Evolutionary conservation across 306 rosid species (phyloP), one percentile per base, ranked within the genome.

Genomic region (Cicer chorassanicum): DNA sequence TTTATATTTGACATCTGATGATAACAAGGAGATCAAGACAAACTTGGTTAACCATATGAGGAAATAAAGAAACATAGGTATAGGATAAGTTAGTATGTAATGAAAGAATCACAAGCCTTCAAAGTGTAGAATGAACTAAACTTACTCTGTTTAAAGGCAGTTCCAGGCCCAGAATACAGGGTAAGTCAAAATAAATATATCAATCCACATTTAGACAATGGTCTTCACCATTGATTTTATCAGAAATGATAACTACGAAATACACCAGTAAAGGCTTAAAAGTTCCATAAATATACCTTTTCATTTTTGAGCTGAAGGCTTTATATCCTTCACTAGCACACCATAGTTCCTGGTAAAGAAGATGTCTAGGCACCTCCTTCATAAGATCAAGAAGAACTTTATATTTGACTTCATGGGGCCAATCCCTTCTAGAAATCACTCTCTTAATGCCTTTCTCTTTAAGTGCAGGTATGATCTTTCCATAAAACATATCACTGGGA

Each of bases 401-500:
- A 70, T 89, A 85, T 83, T 93, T 93, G 77, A 93, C 98, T 83
- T 93, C 98, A 72, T 88, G 97, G 69, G 98, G 98, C 98, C 98
- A 93, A 80, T 93, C 98, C 83, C 98, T 91, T 65, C 98, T 88
- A 73, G 97, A 93, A 86, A 93, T 91, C 84, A 93, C 98, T 88
- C 98, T 91, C 80, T 90, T 91, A 78, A 93, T 93, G 78, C 98
- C 98, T 86, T 93, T 93, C 86, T 93, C 98, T 86, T 93, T 93
- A 50, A 93, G 96, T 76, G 98, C 98, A 19, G 98, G 98, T 78
- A 93, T 93, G 83, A 93, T 93, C 87, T 93, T 93, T 81, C 98
- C 98, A 77, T 93, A 93, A 79, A 93, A 91, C 98, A 93, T 93
- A 86, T 93, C 98, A 86, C 98, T 91, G 15, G 98, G 98, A 66